Base-by-base conservation (phyloP, 176 grass and related monocot genomes). In the Oryza rufipogon region DNA sequence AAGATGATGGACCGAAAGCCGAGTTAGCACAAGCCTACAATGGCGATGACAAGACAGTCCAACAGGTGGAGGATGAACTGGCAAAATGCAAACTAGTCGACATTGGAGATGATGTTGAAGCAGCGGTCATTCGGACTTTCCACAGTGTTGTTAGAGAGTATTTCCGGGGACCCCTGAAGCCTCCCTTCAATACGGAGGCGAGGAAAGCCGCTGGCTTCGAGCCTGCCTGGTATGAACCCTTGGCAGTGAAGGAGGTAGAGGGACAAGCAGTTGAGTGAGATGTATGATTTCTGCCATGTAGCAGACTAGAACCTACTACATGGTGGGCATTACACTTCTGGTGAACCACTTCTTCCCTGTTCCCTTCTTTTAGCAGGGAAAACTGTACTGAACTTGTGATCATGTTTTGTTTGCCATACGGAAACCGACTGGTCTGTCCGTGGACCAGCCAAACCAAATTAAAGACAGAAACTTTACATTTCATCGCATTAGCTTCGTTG, bases 221-320 rank as follows among this genome's bases (percentile, higher is more conserved):
- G 51, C 94, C 90, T 73, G 70, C 85, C 44, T 97, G 94, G 94
- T 97, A 97, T 81, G 94, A 97, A 68, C 90, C 90, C 48, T 71
- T 94, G 56, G 90, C 90, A 51, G 83, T 84, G 51, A 94, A 92
- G 71, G 86, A 89, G 60, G 77, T 22, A 2, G 89, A 89, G 71
- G 47, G 8, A 81, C 52, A 81, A 54, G 44, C 33, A 56, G 34
- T 47, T 7, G 66, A 58, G 17, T 86, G 78, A 81, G 14, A 20
- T 70, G 54, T 64, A 44, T 2, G 54, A 16, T 81, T 11, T 67
- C 74, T 77, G 11, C 16, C 76, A 41, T 77, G 60, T 68, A 54
- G 2, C 28, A 45, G 66, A 3, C 39, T 32, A 80, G 51, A 65
- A 46, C 22, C 9, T 10, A 17, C 9, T 10, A 17, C 14, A 73